phyloP scores from a whole-genome alignment of 2,329 filamentous ascomycete species.

The Rhynchosporium secalis region DNA sequence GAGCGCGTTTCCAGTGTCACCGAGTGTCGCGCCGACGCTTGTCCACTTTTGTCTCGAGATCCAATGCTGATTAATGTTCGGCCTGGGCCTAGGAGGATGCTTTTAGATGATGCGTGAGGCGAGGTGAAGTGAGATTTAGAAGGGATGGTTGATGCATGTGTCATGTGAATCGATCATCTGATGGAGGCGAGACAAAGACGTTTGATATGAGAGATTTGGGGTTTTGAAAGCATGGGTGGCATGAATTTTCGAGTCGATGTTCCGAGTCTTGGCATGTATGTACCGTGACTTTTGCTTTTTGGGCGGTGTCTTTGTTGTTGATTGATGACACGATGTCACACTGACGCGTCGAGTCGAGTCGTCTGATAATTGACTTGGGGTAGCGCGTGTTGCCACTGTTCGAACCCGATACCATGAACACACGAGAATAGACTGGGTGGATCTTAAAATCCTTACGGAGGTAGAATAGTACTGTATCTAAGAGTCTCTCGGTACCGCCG shows the following conservation, averaged over 20 bases:
- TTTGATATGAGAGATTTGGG: no score
- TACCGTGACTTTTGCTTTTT: not conserved
- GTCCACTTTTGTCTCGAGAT: not conserved
- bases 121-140: no score
- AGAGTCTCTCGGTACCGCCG: not conserved
- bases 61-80: no score
- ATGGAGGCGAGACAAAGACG: no score
- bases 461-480: not conserved
- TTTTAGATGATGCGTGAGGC: no score
- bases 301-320: not conserved
- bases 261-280: not conserved
- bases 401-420: not conserved
- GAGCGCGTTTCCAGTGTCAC: not conserved
- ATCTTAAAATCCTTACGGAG: no score
- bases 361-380: no score
- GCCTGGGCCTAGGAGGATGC: no score
- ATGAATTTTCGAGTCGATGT: not conserved
- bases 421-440: not conserved
- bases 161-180: no score
- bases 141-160: no score
- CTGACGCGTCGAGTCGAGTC: not conserved
- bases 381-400: not conserved
- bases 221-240: not conserved
- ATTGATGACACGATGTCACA: not conserved
- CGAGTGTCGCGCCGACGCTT: conserved; percentile 5